These are phyloP conservation scores for Beta vulgaris DNA, from an alignment of 148 eudicot species.

Conservation along the genomic window DNA sequence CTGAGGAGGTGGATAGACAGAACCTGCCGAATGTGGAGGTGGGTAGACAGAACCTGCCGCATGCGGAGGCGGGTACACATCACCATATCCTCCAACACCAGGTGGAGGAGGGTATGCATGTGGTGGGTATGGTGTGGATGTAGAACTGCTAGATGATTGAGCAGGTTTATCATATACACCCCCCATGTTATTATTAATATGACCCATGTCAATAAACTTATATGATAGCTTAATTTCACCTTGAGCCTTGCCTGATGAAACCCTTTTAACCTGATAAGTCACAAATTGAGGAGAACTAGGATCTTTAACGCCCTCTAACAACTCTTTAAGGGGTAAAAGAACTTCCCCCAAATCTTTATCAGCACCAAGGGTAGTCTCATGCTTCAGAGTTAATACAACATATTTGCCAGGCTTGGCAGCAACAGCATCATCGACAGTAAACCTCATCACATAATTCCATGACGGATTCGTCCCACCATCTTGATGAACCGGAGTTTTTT, in stretches of 20 bases:
- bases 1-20: conserved; percentile 17
- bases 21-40: conserved; percentile 3
- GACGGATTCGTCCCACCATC: conserved; percentile 44
- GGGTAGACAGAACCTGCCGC: conserved; percentile 16
- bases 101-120: conserved; percentile 20
- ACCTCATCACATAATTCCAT: conserved; percentile 46
- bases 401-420: conserved; percentile 13
- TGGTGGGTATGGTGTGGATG: conserved; percentile 11
- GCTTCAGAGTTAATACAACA: conserved; percentile 32
- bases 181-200: background rate
- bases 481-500: conserved; percentile 44
- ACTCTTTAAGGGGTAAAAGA: conserved; percentile 36
- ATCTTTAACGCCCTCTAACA: conserved; percentile 31
- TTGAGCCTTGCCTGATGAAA: conserved; percentile 24
- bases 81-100: conserved; percentile 9
- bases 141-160: background rate
- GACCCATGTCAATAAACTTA: conserved; percentile 26
- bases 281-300: conserved; percentile 16
- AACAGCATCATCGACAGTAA: conserved; percentile 32
- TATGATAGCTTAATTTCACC: conserved; percentile 38
- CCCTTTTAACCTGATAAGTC: conserved; percentile 37
- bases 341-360: conserved; percentile 55
- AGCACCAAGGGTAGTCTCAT: conserved; percentile 34
- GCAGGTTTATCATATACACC: background rate
- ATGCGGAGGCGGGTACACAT: conserved; percentile 10